Conservation (phyloP, 371 early-diverging fungal species). For the Mortierella polycephala region DNA sequence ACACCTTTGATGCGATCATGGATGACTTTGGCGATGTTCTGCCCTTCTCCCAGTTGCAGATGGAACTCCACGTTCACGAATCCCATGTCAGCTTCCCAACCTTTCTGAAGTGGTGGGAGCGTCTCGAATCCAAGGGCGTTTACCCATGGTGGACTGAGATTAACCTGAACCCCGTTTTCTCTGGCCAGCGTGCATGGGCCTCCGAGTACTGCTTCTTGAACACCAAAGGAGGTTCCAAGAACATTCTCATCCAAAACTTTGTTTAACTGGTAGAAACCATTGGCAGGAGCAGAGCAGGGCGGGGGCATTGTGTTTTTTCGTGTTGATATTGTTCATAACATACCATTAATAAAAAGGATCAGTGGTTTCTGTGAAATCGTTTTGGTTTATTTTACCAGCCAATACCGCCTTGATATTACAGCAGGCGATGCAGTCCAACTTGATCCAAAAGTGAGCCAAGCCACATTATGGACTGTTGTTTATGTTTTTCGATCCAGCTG, state of each 20-base stretch:
- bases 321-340: no score
- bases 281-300: neutral
- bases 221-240: constrained; percentile 42
- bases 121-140: constrained; percentile 31
- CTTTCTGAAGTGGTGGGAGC: constrained; percentile 47
- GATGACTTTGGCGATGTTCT: constrained; percentile 21
- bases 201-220: constrained; percentile 52
- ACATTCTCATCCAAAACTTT: constrained; percentile 49
- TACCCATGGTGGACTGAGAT: constrained; percentile 51
- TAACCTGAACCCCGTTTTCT: constrained; percentile 41
- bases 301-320: no score
- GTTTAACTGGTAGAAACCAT: neutral
- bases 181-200: constrained; percentile 29
- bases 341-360: no score
- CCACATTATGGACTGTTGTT: no score
- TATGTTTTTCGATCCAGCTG: no score
- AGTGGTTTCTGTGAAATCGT: no score
- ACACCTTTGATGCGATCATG: constrained; percentile 24
- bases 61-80: constrained; percentile 21
- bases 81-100: constrained; percentile 10
- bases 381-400: no score
- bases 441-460: no score
- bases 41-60: constrained; percentile 30
- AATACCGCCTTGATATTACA: no score
- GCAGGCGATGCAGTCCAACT: no score